Percentiles rank a stretch among this genome's conserved stretches.
Evolutionary conservation across 2,329 filamentous ascomycete species (phyloP).

Genomic region (Aspergillus piperis): DNA sequence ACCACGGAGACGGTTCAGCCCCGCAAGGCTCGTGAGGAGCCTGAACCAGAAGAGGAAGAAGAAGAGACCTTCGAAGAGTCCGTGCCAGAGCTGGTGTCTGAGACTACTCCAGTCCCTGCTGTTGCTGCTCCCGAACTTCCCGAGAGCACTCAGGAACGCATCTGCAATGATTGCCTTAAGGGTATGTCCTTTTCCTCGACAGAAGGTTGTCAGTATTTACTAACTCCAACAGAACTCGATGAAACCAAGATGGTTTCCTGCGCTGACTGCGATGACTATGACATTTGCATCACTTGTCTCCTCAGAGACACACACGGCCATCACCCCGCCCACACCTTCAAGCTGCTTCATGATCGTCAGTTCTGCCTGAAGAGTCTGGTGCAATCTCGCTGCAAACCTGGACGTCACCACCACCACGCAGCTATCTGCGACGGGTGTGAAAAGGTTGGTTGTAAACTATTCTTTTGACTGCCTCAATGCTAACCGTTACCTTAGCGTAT

Average conservation of each 20-base stretch:
- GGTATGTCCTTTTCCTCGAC: slow-evolving; percentile 43
- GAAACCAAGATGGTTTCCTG: slow-evolving; percentile 86
- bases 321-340: slow-evolving; percentile 82
- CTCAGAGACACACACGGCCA: slow-evolving; percentile 78
- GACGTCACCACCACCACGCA: slow-evolving; percentile 78
- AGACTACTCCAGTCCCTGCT: background rate
- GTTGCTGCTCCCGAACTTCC: background rate
- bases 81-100: slow-evolving; percentile 21
- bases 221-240: slow-evolving; percentile 58
- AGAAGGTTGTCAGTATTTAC: slow-evolving; percentile 24
- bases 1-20: slow-evolving; percentile 77
- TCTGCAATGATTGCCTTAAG: slow-evolving; percentile 66
- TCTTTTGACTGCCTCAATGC: background rate
- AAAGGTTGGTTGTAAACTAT: slow-evolving; percentile 49
- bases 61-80: slow-evolving; percentile 26
- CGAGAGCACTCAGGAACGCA: slow-evolving; percentile 37
- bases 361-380: slow-evolving; percentile 64
- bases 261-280: slow-evolving; percentile 80
- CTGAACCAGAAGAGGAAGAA: slow-evolving; percentile 18
- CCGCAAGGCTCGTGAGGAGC: slow-evolving; percentile 52
- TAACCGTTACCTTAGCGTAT: slow-evolving; percentile 61
- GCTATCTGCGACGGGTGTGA: slow-evolving; percentile 96
- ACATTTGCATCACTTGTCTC: slow-evolving; percentile 85
- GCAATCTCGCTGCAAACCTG: slow-evolving; percentile 69
- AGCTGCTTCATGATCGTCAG: slow-evolving; percentile 53